These are phyloP conservation scores for Diplodia seriata DNA, from an alignment of 2,329 filamentous ascomycete genomes.

Conservation along the genomic window DNA sequence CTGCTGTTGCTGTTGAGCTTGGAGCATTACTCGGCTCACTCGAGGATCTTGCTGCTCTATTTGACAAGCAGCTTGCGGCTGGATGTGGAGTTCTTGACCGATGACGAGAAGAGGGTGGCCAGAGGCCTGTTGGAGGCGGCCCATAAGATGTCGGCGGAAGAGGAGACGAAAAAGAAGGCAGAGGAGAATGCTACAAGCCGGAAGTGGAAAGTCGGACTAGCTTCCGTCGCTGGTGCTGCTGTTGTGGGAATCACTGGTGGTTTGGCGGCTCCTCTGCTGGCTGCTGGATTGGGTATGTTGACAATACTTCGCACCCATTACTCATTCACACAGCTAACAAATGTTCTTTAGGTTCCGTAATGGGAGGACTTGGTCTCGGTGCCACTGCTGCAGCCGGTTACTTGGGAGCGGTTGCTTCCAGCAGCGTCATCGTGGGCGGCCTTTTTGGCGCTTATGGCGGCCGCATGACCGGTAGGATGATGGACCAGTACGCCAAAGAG, in stretches of 20 bases:
- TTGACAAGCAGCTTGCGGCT: slow-evolving; percentile 74
- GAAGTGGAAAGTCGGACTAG: slow-evolving; percentile 86
- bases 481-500: slow-evolving; percentile 84
- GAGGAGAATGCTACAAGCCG: slow-evolving; percentile 70
- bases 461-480: slow-evolving; percentile 81
- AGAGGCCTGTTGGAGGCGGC: slow-evolving; percentile 76
- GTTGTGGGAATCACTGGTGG: slow-evolving; percentile 82
- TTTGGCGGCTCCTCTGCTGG: slow-evolving; percentile 77
- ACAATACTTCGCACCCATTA: slow-evolving; percentile 43
- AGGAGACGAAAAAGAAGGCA: slow-evolving; percentile 74
- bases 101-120: slow-evolving; percentile 78
- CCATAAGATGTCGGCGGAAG: slow-evolving; percentile 70
- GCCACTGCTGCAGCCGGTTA: slow-evolving; percentile 77
- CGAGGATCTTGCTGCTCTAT: slow-evolving; percentile 73
- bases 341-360: slow-evolving; percentile 65
- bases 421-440: slow-evolving; percentile 78
- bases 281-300: slow-evolving; percentile 66
- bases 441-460: slow-evolving; percentile 92
- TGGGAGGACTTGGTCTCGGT: slow-evolving; percentile 78
- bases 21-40: slow-evolving; percentile 79
- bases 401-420: slow-evolving; percentile 80
- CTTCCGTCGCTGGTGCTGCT: slow-evolving; percentile 85
- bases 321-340: neutral
- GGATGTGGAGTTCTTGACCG: slow-evolving; percentile 67
- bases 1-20: slow-evolving; percentile 77